Conservation (phyloP, 306 rosid species). For the Pterocarpus macrocarpus region DNA sequence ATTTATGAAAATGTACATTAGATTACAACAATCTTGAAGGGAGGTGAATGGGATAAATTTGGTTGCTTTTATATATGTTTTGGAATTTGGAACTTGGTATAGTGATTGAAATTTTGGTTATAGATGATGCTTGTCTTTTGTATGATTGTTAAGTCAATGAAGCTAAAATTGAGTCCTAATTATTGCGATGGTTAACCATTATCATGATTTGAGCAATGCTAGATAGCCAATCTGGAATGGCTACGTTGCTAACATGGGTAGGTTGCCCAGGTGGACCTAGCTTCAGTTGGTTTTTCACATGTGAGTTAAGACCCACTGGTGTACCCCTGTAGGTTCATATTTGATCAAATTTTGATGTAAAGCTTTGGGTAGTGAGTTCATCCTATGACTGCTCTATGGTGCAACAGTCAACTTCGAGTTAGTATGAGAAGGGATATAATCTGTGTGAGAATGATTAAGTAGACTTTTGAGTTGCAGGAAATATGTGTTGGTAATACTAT, state of each 20-base stretch:
- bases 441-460: not conserved
- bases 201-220: not conserved
- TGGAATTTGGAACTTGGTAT: not conserved
- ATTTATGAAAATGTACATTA: conserved; percentile 33
- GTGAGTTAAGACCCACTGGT: too few species aligned
- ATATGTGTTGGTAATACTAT: too few species aligned
- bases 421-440: too few species aligned
- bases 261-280: too few species aligned
- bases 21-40: conserved; percentile 33
- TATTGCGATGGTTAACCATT: not conserved
- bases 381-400: not conserved
- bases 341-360: not conserved
- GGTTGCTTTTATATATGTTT: conserved; percentile 8
- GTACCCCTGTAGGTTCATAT: not conserved
- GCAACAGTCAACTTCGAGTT: too few species aligned
- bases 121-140: not conserved
- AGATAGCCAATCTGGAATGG: not conserved
- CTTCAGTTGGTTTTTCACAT: not conserved
- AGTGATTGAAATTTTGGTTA: conserved; percentile 43
- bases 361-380: not conserved
- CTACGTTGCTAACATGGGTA: not conserved
- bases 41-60: conserved; percentile 10
- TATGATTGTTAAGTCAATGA: conserved; percentile 17
- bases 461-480: not conserved
- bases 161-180: too few species aligned